Conservation (phyloP, 192 early-diverging fungal genomes). For the Dissophora globulifera region DNA sequence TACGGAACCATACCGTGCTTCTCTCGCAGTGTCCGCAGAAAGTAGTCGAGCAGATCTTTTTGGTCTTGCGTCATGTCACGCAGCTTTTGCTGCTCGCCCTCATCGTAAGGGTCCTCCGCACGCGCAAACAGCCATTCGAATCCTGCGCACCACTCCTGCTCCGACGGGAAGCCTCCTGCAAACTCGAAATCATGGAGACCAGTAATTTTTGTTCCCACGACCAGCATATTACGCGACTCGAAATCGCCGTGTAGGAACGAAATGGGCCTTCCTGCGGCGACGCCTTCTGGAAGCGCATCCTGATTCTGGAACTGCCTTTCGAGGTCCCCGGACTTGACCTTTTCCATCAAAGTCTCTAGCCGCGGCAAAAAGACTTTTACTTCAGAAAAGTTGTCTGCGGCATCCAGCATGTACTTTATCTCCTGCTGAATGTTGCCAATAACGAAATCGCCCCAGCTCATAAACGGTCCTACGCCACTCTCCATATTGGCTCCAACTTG, state of each 20-base stretch:
- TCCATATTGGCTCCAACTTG: slow-evolving; percentile 40
- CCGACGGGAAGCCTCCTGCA: slow-evolving; percentile 42
- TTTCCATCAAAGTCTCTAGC: slow-evolving; percentile 18
- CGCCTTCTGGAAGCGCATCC: neutral
- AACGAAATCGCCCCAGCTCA: slow-evolving; percentile 26
- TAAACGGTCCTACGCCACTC: slow-evolving; percentile 36
- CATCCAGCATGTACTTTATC: slow-evolving; percentile 1
- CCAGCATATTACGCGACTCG: slow-evolving; percentile 37
- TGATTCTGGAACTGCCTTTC: slow-evolving; percentile 16
- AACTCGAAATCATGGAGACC: slow-evolving; percentile 48
- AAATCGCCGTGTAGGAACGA: slow-evolving; percentile 40
- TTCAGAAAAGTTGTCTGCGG: slow-evolving; percentile 5
- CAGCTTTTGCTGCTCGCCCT: slow-evolving; percentile 28
- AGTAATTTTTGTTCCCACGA: slow-evolving; percentile 23
- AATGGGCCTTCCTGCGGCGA: neutral
- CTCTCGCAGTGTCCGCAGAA: slow-evolving; percentile 18
- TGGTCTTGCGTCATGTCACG: slow-evolving; percentile 31
- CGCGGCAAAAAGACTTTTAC: slow-evolving; percentile 1
- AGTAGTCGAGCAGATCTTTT: slow-evolving; percentile 33
- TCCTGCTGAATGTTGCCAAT: slow-evolving; percentile 28
- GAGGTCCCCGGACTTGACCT: slow-evolving; percentile 27
- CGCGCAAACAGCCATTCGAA: slow-evolving; percentile 43
- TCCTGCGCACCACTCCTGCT: slow-evolving; percentile 50
- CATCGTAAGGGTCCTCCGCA: slow-evolving; percentile 33
- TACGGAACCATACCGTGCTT: slow-evolving; percentile 21